Evolutionary conservation across 805 yeast genomes (phyloP), one percentile per base, ranked within the genome.

Genomic region (Saturnispora diversa): DNA sequence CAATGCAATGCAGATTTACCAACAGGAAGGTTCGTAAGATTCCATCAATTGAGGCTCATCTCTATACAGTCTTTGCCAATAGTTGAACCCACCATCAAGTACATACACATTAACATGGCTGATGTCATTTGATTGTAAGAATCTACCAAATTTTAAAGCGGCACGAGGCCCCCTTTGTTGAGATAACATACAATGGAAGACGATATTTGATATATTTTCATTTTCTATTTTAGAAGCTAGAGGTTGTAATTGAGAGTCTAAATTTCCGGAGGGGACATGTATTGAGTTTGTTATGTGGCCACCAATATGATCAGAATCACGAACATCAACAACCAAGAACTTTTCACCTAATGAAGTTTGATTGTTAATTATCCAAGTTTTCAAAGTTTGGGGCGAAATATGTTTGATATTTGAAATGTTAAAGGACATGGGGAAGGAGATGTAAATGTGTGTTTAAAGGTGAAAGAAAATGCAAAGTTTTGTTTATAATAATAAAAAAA

Each of bases 121-220:
- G 6, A 59, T 53, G 2, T 61, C 57, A 24, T 56, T 51, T 20
- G 53, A 54, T 16, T 45, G 41, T 11, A 72, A 62, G 47, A 67
- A 66, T 42, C 80, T 59, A 47, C 69, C 53, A 51, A 82, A 81
- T 50, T 65, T 66, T 60, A 78, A 62, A 0, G 97, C 87, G 3
- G 95, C 74, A 3, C 84, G 66, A 0, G 97, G 97, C 0, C 97
- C 97, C 39, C 98, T 66, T 44, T 81, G 94, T 59, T 92, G 97
- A 3, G 94, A 80, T 23, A 84, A 67, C 22, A 88, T 87, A 59
- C 98, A 90, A 58, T 92, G 96, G 63, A 90, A 92, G 0, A 92
- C 81, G 0, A 86, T 74, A 40, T 72, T 76, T 31, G 68, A 63
- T 6, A 60, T 54, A 4, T 58, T 47, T 2, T 50, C 43, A n/a